These are phyloP conservation scores for Hypoxylon sp. DNA, from an alignment of 2,329 filamentous ascomycete species.

Conservation along the genomic window DNA sequence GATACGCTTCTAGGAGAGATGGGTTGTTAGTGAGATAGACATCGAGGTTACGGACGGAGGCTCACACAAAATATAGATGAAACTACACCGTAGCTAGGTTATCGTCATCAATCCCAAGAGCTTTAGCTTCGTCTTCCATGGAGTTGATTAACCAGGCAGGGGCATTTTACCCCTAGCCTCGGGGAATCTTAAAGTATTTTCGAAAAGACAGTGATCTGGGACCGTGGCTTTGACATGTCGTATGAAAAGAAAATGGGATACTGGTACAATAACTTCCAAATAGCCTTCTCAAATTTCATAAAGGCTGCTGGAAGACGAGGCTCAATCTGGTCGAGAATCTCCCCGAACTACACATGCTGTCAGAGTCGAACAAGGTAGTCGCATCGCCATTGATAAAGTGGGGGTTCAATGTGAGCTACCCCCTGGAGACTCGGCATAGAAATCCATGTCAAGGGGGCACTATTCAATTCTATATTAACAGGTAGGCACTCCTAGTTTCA, in stretches of 20 bases:
- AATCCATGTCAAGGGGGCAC: too few relatives aligned
- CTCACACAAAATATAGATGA: slow-evolving; percentile 39
- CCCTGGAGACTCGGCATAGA: too few relatives aligned
- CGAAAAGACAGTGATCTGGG: slow-evolving; percentile 29
- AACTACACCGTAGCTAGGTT: slow-evolving; percentile 45
- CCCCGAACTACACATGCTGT: too few relatives aligned
- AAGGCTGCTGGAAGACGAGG: slow-evolving; percentile 31
- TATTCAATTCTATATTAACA: too few relatives aligned
- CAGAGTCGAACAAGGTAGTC: too few relatives aligned
- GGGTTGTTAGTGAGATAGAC: slow-evolving; percentile 47
- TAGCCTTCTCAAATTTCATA: slow-evolving; percentile 48
- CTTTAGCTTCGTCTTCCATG: slow-evolving; percentile 45
- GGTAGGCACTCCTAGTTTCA: too few relatives aligned
- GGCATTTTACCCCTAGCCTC: slow-evolving; percentile 17
- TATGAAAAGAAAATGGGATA: slow-evolving; percentile 45
- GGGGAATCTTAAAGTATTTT: slow-evolving; percentile 42
- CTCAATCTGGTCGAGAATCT: too few relatives aligned
- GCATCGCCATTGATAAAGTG: too few relatives aligned
- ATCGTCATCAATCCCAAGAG: slow-evolving; percentile 35
- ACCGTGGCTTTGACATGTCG: slow-evolving; percentile 40
- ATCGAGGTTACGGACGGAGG: background rate
- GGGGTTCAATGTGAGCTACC: too few relatives aligned
- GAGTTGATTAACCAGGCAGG: slow-evolving; percentile 46
- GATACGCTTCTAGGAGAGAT: slow-evolving; percentile 30
- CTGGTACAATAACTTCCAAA: slow-evolving; percentile 52